Conservation (phyloP, 129 eudicot species). For the Lactuca sativa region DNA sequence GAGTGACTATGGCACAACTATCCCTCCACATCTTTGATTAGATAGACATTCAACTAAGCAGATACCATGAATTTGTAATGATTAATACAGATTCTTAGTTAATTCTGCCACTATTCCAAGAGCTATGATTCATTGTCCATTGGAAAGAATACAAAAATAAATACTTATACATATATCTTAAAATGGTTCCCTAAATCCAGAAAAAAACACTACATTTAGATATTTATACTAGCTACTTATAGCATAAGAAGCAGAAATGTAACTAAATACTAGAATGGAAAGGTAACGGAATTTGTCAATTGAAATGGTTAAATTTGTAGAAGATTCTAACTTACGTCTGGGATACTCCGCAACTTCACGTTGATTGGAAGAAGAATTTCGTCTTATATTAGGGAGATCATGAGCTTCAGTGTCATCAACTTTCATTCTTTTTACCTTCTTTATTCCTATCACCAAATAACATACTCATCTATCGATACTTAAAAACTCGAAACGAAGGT, state of each 20-base stretch:
- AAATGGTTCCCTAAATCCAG: no score
- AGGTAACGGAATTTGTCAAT: neutral
- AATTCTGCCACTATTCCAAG: no score
- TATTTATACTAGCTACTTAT: neutral
- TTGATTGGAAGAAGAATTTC: slow-evolving; percentile 27
- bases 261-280: neutral
- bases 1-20: neutral
- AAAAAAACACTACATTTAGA: neutral
- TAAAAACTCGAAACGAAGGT: neutral
- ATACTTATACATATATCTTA: no score
- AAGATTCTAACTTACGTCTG: slow-evolving; percentile 26
- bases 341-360: slow-evolving; percentile 29
- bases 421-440: slow-evolving; percentile 41
- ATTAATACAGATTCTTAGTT: no score
- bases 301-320: neutral
- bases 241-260: neutral
- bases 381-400: slow-evolving; percentile 26
- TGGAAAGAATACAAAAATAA: no score
- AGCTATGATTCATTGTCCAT: no score
- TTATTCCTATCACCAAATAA: slow-evolving; percentile 37
- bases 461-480: slow-evolving; percentile 10
- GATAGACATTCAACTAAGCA: no score
- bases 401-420: slow-evolving; percentile 29
- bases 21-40: no score
- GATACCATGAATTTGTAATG: no score